Evolutionary conservation across 2,329 filamentous ascomycete species (phyloP), one percentile per base, ranked within the genome.

Genomic region (Diaporthe vaccinii): DNA sequence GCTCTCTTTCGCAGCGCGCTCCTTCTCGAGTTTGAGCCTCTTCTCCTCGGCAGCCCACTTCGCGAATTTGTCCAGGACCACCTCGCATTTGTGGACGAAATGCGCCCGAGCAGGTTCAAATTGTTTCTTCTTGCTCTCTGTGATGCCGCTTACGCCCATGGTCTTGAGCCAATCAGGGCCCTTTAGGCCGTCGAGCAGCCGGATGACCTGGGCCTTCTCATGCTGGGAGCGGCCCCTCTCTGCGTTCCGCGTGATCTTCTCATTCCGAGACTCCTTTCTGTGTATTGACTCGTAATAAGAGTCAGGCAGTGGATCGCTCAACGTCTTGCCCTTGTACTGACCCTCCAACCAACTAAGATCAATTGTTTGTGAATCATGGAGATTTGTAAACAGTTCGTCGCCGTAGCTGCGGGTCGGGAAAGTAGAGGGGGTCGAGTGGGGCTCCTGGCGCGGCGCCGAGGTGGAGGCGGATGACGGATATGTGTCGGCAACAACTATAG

Each of bases 111-210:
- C 97, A 3, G 93, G 92, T 83, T 98, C 95, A 83, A 95, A 98
- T 41, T 93, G 90, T 83, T 94, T 97, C 84, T 95, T 96, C 80
- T 95, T 94, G 31, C 91, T 92, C 81, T 98, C 96, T 0, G 95
- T 97, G 51, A 97, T 86, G 28, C 91, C 95, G 78, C 92, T 96
- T 46, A 98, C 93, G 36, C 96, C 97, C 92, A 99, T 95, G 5
- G 96, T 91, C 76, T 94, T 93, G 74, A 98, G 87, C 97, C 97
- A 99, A 83, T 98, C 97, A 75, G 94, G 95, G 3, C 96, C 94
- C 82, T 95, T 93, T 1, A 99, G 89, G 25, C 95, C 95, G 72
- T 97, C 95, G 9, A 98, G 88, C 22, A 93, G 83, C 46, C 91
- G 87, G 72, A 91, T 88, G 55, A 93, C 89, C 79, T 92, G 91